Conservation (phyloP, 768 basidiomycete genomes). For the Chalciporus sphaerocephalus region DNA sequence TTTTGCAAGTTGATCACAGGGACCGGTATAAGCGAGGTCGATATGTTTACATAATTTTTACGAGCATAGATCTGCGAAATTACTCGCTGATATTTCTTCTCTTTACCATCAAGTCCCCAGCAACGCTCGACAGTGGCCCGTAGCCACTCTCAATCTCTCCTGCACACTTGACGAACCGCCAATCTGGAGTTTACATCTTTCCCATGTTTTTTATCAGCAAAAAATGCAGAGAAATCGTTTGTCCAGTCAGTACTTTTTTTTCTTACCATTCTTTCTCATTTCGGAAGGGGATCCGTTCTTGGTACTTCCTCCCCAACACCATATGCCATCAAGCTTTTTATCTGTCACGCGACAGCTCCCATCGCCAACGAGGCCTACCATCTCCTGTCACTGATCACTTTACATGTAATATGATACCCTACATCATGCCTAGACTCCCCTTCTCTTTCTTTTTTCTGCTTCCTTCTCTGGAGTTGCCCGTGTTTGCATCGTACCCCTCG, state of each 20-base stretch:
- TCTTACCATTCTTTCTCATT: slow-evolving; percentile 21
- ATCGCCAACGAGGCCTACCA: slow-evolving; percentile 28
- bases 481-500: slow-evolving; percentile 11
- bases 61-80: slow-evolving; percentile 17
- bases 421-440: slow-evolving; percentile 10
- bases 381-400: slow-evolving; percentile 32
- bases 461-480: slow-evolving; percentile 14
- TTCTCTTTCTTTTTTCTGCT: slow-evolving; percentile 10
- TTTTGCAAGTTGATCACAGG: too few species aligned
- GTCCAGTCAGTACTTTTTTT: slow-evolving; percentile 25
- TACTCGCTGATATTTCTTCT: slow-evolving; percentile 18
- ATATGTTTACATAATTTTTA: slow-evolving; percentile 35
- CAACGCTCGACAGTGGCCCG: slow-evolving; percentile 29
- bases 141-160: slow-evolving; percentile 21
- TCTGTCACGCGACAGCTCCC: slow-evolving; percentile 35
- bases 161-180: slow-evolving; percentile 22
- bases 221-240: slow-evolving; percentile 38
- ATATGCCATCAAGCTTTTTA: slow-evolving; percentile 28
- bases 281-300: slow-evolving; percentile 24
- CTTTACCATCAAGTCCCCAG: slow-evolving; percentile 32
- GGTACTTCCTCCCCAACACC: slow-evolving; percentile 16
- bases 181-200: slow-evolving; percentile 35
- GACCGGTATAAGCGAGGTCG: too few species aligned
- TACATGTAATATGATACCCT: slow-evolving; percentile 36
- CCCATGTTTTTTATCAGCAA: slow-evolving; percentile 34